Evolutionary conservation across 352 stramenopile genomes (phyloP).

Genomic region (Globisporangium mamillatum): DNA sequence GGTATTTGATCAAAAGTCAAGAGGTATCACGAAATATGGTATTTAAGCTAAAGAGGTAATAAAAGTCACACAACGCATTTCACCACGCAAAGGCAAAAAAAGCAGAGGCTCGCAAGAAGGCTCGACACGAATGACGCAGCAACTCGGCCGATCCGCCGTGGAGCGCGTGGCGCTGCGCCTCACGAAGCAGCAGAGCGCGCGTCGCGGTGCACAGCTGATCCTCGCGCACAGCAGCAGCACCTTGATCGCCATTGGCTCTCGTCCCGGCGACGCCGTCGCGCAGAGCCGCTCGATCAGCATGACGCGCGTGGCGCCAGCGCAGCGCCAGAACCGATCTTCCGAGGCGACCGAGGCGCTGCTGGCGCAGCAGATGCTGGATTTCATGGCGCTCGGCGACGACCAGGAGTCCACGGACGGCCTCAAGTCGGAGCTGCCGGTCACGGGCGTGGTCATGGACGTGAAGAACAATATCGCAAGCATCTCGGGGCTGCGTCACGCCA

Average conservation of each 20-base stretch:
- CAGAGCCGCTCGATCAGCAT: conserved; percentile 17
- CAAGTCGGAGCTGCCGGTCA: conserved; percentile 30
- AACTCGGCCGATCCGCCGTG: conserved; percentile 9
- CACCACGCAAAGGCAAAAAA: neutral
- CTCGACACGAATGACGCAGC: conserved; percentile 10
- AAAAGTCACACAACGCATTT: neutral
- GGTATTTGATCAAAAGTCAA: too few species aligned
- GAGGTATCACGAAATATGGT: too few species aligned
- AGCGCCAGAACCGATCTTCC: conserved; percentile 18
- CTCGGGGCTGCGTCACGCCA: conserved; percentile 67
- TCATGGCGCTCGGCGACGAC: conserved; percentile 45
- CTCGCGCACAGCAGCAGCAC: neutral
- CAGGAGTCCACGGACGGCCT: conserved; percentile 7
- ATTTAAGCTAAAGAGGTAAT: too few species aligned
- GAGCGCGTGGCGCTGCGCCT: conserved; percentile 13
- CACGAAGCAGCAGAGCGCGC: conserved; percentile 4
- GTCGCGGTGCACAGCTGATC: neutral
- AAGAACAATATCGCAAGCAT: conserved; percentile 73
- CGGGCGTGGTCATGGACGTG: conserved; percentile 59
- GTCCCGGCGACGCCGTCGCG: neutral
- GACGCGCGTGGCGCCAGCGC: conserved; percentile 14
- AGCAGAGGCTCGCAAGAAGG: neutral
- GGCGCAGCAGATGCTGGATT: conserved; percentile 71
- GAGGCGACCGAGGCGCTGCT: conserved; percentile 56
- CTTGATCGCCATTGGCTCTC: neutral